These are phyloP conservation scores for Nannochloropsis gaditana DNA, from an alignment of 108 stramenopile species.

Conservation along the genomic window DNA sequence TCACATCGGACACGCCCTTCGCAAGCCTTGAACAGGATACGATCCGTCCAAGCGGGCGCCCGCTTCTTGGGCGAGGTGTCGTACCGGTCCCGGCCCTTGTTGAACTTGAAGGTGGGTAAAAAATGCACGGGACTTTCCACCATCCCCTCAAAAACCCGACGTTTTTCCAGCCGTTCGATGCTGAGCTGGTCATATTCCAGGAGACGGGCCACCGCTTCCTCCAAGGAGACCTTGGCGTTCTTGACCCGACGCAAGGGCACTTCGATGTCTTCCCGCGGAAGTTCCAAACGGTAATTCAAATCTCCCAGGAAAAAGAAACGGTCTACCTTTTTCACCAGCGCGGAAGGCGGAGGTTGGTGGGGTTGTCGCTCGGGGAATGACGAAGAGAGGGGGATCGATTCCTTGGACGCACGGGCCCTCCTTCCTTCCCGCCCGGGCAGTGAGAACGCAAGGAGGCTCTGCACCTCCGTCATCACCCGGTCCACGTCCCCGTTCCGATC, in stretches of 20 bases:
- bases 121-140: slow-evolving; percentile 53
- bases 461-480: slow-evolving; percentile 22
- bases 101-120: slow-evolving; percentile 61
- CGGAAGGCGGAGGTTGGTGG: not conserved
- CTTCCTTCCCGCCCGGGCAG: not conserved
- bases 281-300: slow-evolving; percentile 60
- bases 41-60: slow-evolving; percentile 49
- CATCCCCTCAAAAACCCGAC: slow-evolving; percentile 50
- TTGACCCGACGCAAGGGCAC: slow-evolving; percentile 43
- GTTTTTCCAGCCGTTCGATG: slow-evolving; percentile 46
- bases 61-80: slow-evolving; percentile 47
- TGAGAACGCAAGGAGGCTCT: slow-evolving; percentile 17
- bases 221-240: slow-evolving; percentile 44
- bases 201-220: slow-evolving; percentile 25
- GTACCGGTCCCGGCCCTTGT: slow-evolving; percentile 39
- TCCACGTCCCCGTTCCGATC: not conserved
- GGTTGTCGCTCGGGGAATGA: not conserved
- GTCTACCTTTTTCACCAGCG: slow-evolving; percentile 34
- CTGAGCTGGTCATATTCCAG: slow-evolving; percentile 62
- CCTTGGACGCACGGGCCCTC: not conserved
- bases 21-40: slow-evolving; percentile 39
- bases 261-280: slow-evolving; percentile 58
- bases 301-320: slow-evolving; percentile 55
- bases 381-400: not conserved
- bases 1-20: not conserved